Evolutionary conservation across 352 stramenopile species (phyloP), one percentile per base, ranked within the genome.

Genomic region (Globisporangium canariense): DNA sequence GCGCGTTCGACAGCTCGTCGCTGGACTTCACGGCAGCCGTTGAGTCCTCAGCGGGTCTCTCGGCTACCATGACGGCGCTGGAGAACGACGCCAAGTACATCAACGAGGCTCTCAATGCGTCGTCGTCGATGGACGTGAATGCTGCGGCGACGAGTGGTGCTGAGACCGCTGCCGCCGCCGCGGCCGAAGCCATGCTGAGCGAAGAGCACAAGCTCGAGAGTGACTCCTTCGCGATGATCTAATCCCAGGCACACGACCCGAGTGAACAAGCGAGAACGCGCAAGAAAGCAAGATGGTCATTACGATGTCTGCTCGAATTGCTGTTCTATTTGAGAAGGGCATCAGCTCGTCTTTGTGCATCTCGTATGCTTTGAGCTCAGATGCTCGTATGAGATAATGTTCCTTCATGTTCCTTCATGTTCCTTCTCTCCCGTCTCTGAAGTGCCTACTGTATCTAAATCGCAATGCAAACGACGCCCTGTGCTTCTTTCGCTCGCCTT

Each of bases 11-110:
- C 32, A 55, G 61, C 43, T 49, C 61, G n/a, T 62, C 61, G 45
- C 45, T 67, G 30, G 61, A 67, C 36, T 67, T 67, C n/a, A 20
- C 61, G 34, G 57, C 50, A 3, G 50, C 50, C 2, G 60, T 53
- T 20, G 60, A 60, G 38, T 60, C 60, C 4, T 55, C 60, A 11
- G 22, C 45, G 6, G 58, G 58, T 10, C 58, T 64, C n/a, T 64
- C 59, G 7, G 38, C 47, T 8, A 59, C 61, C 43, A 67, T 67
- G 52, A 57, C 61, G 8, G 61, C 61, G 32, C 61, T 67, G 8
- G 61, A 67, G 53, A 57, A 62, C 41, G 59, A 64, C 4, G 59
- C 59, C 7, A 64, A 58, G 59, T 58, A 58, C 59, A 64, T 64
- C 47, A 61, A 52, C 54, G 61, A 67, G n/a, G 55, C 62, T n/a